Base-by-base conservation (phyloP, 306 rosid species). In the Cucumis cinereus region DNA sequence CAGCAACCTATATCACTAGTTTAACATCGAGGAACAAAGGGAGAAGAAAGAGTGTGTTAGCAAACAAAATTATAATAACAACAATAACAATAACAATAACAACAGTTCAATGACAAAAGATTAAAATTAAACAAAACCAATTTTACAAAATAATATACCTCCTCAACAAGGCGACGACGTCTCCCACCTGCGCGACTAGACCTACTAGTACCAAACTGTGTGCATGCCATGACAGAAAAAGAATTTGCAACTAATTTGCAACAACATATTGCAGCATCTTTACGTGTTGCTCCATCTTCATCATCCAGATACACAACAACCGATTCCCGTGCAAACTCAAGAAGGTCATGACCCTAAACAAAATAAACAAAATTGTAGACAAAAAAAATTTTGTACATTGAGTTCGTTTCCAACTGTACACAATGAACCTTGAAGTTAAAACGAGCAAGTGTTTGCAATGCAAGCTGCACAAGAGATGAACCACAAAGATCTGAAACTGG, bases 191-290 rank as follows among this genome's bases (percentile, higher is more conserved):
- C 81, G 36, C 95, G 89, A 82, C 84, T 90, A 64, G 86, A 83
- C 83, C 96, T 84, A 75, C 88, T 85, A 68, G 97, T 69, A 68
- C 89, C 89, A 88, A 84, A 92, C 77, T 89, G 97, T 35, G 85
- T 19, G 55, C 87, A 80, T 15, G 79, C 83, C 58, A 90, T 77
- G 74, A 90, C 84, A 43, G 92, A 88, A 87, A 94, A 86, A 58
- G 99, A 92, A 83, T 85, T 89, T 28, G 96, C 91, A 68, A 89
- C 87, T 82, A 94, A 86, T 89, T 86, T 89, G 87, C 99, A 94
- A 83, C 99, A 94, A 82, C 99, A 94, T 36, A 94, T 64, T 33
- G 99, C 97, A 69, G 99, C 99, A 85, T 90, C 96, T 85, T 92
- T 94, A 33, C 97, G 89, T 36, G 93, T 89, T 66, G 89, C 89